Conservation (phyloP, 352 stramenopile genomes). For the Pythium guiyangense region DNA sequence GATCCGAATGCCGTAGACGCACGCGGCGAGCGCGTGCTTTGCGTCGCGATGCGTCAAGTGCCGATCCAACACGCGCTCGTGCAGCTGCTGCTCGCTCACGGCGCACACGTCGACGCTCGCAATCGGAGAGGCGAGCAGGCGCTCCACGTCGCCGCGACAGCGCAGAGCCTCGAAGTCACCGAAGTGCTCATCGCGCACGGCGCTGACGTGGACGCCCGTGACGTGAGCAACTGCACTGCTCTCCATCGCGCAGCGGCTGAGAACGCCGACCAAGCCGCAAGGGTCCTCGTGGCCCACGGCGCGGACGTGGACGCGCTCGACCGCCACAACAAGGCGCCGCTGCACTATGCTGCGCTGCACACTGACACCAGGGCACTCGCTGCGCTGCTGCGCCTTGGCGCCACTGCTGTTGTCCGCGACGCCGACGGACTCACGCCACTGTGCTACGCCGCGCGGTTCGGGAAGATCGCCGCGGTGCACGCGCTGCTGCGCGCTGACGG, state of each 20-base stretch:
- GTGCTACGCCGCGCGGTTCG: neutral
- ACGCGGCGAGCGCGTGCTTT: neutral
- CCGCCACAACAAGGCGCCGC: neutral
- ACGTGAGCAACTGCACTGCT: neutral
- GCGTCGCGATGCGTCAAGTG: neutral
- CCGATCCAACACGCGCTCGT: neutral
- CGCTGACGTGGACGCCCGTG: neutral
- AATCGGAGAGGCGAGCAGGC: neutral
- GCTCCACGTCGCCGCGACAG: neutral
- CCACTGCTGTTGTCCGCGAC: neutral
- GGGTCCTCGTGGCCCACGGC: neutral
- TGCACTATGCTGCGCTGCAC: neutral
- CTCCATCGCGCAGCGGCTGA: too few species aligned
- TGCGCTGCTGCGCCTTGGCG: neutral
- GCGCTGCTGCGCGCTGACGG: neutral
- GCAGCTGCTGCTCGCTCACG: constrained; percentile 1
- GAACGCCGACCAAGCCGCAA: too few species aligned
- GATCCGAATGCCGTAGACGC: neutral
- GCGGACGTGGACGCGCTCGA: neutral
- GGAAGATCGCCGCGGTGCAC: neutral
- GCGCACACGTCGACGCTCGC: neutral
- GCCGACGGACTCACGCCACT: neutral
- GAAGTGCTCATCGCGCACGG: neutral
- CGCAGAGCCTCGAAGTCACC: neutral
- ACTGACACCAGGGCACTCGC: neutral